Percentiles rank a stretch among this genome's conserved stretches.
Conservation (phyloP, 257 asterid species). For the Lavandula angustifolia region DNA sequence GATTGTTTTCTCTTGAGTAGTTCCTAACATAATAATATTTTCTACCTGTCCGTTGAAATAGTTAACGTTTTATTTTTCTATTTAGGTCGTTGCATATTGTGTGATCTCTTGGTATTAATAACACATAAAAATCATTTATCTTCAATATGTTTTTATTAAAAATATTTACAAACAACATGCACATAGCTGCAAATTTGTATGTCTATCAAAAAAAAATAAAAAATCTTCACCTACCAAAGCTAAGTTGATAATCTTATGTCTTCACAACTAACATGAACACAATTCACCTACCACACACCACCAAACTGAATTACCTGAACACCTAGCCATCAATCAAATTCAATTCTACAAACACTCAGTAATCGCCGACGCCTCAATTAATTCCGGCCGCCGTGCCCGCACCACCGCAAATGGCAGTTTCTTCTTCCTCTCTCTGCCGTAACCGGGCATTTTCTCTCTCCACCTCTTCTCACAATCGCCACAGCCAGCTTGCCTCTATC, state of each 20-base stretch:
- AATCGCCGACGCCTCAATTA: slow-evolving; percentile 23
- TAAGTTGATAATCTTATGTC: neutral
- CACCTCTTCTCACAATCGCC: slow-evolving; percentile 35
- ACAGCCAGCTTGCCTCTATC: slow-evolving; percentile 34
- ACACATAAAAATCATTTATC: neutral
- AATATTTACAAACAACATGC: too few species aligned
- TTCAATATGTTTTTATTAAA: neutral
- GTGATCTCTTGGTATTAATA: too few species aligned
- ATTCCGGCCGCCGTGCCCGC: slow-evolving; percentile 31
- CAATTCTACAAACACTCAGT: neutral
- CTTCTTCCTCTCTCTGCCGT: slow-evolving; percentile 60
- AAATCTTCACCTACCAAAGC: slow-evolving; percentile 13
- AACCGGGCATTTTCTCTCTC: slow-evolving; percentile 39
- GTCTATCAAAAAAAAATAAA: neutral
- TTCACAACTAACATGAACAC: neutral
- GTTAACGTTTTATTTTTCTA: too few species aligned
- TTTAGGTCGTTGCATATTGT: too few species aligned
- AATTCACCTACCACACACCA: slow-evolving; percentile 37
- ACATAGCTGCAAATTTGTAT: too few species aligned
- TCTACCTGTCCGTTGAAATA: too few species aligned
- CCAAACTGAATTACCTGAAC: slow-evolving; percentile 21
- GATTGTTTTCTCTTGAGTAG: too few species aligned
- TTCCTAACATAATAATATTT: too few species aligned
- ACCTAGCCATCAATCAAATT: slow-evolving; percentile 28
- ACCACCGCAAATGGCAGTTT: slow-evolving; percentile 41